Base-by-base conservation (phyloP, 2,329 filamentous ascomycete genomes). In the Phaeosphaeriaceae sp. region DNA sequence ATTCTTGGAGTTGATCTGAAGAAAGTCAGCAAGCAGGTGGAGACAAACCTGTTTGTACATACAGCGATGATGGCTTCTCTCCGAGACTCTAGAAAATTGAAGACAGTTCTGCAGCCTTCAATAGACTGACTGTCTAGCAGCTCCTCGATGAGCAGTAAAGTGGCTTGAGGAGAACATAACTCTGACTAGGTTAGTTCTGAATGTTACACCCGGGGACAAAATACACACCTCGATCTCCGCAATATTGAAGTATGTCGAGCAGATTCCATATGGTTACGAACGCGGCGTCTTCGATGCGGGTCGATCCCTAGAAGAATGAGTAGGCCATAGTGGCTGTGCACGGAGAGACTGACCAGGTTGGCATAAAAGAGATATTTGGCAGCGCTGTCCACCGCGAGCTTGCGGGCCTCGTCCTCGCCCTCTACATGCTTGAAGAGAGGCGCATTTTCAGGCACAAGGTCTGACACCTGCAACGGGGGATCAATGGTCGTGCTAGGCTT, bases 51-150 rank as follows among this genome's bases (percentile, higher is more conserved):
- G n/a, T 30, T 23, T 8, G 42, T 19, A 63, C 76, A 84, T 89
- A 86, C 85, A 49, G 92, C 89, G 21, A 91, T 96, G 61, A 98
- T 92, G 43, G 90, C 87, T 76, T 98, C 94, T 71, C 95, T 88
- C 59, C 96, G 87, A 22, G 95, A 97, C 77, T 99, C 96, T 46
- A 99, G 86, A 71, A 94, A 99, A 74, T 97, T 93, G 74, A 99
- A 98, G 15, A 98, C 91, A 61, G 88, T 91, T 60, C 93, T 89
- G 75, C 95, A 99, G 30, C 92, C 94, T 23, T 93, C 87, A 44
- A 97, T 97, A 0, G 94, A 97, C 77, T 99, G 94, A 72, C 93
- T 97, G 77, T 99, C 96, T 24, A 99, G 85, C 1, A 99, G 86
- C 78, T 98, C 95, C 76, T 99, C 95, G 21, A 97, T 89, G 17